These are phyloP conservation scores for Boletus rubescentipes DNA, from an alignment of 768 basidiomycete genomes.

Conservation along the genomic window DNA sequence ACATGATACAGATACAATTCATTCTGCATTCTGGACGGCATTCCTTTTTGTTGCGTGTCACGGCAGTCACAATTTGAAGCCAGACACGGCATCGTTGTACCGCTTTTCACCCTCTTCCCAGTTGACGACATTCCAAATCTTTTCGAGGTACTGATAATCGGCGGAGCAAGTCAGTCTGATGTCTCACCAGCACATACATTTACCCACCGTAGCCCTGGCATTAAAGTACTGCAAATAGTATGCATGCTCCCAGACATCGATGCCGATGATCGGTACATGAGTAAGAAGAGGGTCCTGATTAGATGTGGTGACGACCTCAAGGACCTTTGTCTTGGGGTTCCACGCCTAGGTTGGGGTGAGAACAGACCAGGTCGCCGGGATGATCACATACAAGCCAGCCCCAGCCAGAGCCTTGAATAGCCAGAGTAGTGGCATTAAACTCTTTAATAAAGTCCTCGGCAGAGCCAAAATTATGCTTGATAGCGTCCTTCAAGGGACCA, in stretches of 20 bases:
- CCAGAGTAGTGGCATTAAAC: slow-evolving; percentile 83
- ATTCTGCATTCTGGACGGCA: not conserved
- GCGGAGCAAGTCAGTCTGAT: not conserved
- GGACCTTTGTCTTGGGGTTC: slow-evolving; percentile 63
- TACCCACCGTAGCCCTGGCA: slow-evolving; percentile 85
- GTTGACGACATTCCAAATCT: slow-evolving; percentile 73
- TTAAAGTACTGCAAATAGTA: slow-evolving; percentile 98
- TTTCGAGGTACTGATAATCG: slow-evolving; percentile 59
- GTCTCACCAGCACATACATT: not conserved
- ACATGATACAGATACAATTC: slow-evolving; percentile 11
- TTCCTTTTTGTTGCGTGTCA: not conserved
- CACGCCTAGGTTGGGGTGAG: slow-evolving; percentile 51
- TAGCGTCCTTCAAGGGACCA: slow-evolving; percentile 69
- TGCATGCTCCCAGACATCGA: slow-evolving; percentile 96
- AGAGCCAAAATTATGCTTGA: slow-evolving; percentile 64
- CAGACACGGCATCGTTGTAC: slow-evolving; percentile 43
- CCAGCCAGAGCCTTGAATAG: slow-evolving; percentile 94
- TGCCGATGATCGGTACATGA: slow-evolving; percentile 82
- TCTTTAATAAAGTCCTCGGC: slow-evolving; percentile 74
- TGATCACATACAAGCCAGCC: slow-evolving; percentile 85
- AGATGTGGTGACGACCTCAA: slow-evolving; percentile 87
- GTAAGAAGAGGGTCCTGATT: slow-evolving; percentile 92
- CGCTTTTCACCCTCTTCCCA: slow-evolving; percentile 76
- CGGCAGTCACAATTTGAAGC: slow-evolving; percentile 37
- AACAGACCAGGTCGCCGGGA: not conserved